phyloP scores from a whole-genome alignment of 1,139 yeast species.

The Arxiozyma slooffiae region DNA sequence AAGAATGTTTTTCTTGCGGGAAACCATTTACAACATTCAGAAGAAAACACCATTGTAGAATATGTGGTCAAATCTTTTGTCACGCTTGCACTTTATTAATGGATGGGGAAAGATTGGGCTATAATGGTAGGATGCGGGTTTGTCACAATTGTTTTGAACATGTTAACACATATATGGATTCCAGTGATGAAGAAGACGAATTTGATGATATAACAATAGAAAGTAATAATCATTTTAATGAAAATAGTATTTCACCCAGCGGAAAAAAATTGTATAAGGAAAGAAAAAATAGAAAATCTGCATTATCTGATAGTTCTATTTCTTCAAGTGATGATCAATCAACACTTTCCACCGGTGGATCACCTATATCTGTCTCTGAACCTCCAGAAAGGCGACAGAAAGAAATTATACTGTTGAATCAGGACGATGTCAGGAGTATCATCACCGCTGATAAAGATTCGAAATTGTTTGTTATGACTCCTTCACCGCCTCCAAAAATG shows the following conservation, averaged over 20 bases:
- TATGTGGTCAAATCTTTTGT: conserved; percentile 94
- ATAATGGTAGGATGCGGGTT: conserved; percentile 64
- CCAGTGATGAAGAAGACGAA: conserved; percentile 50
- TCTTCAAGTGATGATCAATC: neutral
- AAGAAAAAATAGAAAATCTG: neutral
- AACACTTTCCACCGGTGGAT: neutral
- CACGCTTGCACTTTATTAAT: conserved; percentile 73
- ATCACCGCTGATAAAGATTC: conserved; percentile 29
- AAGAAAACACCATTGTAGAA: conserved; percentile 87
- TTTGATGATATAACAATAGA: conserved; percentile 11
- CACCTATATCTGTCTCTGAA: neutral
- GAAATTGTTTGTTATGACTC: conserved; percentile 31
- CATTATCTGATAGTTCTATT: neutral
- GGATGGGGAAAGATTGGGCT: conserved; percentile 62
- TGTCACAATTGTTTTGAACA: conserved; percentile 68
- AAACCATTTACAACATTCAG: conserved; percentile 67
- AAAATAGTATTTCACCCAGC: neutral
- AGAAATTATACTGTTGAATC: conserved; percentile 17
- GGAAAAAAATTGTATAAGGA: neutral
- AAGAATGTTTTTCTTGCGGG: conserved; percentile 72
- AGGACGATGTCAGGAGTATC: conserved; percentile 30
- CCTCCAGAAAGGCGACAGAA: conserved; percentile 3
- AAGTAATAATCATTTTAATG: conserved; percentile 11
- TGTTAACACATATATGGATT: conserved; percentile 51
- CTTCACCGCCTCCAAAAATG: conserved; percentile 66